Percentiles rank a stretch among this genome's conserved stretches.
Conservation (phyloP, 257 asterid genomes). For the Avicennia marina region DNA sequence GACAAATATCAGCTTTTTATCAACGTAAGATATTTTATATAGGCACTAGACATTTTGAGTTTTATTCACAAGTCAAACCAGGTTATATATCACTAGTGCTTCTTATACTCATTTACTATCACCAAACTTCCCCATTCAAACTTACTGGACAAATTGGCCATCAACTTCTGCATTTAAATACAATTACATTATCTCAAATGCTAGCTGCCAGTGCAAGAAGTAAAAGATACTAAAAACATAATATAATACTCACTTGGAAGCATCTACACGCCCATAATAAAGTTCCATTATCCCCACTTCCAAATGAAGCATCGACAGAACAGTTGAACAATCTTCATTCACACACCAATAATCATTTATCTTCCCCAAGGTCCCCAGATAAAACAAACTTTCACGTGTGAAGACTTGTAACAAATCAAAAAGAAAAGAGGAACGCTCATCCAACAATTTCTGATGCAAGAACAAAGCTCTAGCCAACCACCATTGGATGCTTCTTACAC, state of each 20-base stretch:
- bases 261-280: conserved; percentile 74
- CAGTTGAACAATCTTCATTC: conserved; percentile 47
- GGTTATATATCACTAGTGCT: background rate
- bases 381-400: conserved; percentile 42
- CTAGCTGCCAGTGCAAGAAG: background rate
- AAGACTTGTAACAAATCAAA: conserved; percentile 77
- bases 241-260: conserved; percentile 59
- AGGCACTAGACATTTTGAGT: background rate
- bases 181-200: conserved; percentile 12
- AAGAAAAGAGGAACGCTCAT: conserved; percentile 71
- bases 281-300: conserved; percentile 83
- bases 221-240: background rate
- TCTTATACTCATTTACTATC: background rate
- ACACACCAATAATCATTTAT: conserved; percentile 36
- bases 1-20: background rate
- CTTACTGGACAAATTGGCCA: conserved; percentile 7
- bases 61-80: background rate
- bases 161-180: conserved; percentile 11
- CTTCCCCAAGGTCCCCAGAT: conserved; percentile 62
- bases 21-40: background rate
- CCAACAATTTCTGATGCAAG: conserved; percentile 84
- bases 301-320: conserved; percentile 60
- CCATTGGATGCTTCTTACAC: conserved; percentile 72
- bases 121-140: conserved; percentile 3
- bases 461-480: conserved; percentile 81